Base-by-base conservation (phyloP, 805 yeast species). In the Danielia reshetovae region DNA sequence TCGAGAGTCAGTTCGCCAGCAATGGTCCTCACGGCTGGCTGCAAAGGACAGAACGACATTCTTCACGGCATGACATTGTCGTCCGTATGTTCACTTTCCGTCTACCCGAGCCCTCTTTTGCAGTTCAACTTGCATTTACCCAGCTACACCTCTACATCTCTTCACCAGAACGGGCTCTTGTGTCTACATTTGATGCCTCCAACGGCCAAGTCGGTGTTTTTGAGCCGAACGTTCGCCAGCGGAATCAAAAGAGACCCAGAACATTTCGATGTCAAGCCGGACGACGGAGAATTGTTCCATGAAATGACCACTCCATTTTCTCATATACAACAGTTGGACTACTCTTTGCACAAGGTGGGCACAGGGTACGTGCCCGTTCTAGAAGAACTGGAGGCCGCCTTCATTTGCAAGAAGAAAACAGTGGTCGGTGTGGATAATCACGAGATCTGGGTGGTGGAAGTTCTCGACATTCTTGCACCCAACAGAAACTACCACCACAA, bases 51-150 rank as follows among this genome's bases (percentile, higher is more conserved):
- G 9, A 24, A 31, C 4, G 26, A 34, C 11, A 32, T 26, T 15
- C 59, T 69, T 24, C 82, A 73, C 58, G 97, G 97, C 0, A 77
- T 85, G 68, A 87, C 97, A 0, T 65, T 90, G 2, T 84, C 96
- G 2, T 86, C 96, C 1, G 85, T 88, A 28, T 76, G 86, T 9
- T 88, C 97, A 1, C 62, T 90, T 10, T 79, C 95, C 0, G 74
- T 88, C 18, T 67, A 72, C 30, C 96, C 96, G 0, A 68, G 68
- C 10, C 94, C 96, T 1, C 59, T 89, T 35, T 51, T 90, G 1
- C 93, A 86, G 49, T 89, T 90, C 65, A 90, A 90, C 55, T 64
- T 90, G 24, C 95, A 85, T 57, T 63, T 79, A 10, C 97, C 97
- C 0, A 85, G 96, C 4, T 71, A 80, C 21, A 89, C 97, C 0